Evolutionary conservation across 768 basidiomycete species (phyloP).

Genomic region (Tremella yokohamensis): DNA sequence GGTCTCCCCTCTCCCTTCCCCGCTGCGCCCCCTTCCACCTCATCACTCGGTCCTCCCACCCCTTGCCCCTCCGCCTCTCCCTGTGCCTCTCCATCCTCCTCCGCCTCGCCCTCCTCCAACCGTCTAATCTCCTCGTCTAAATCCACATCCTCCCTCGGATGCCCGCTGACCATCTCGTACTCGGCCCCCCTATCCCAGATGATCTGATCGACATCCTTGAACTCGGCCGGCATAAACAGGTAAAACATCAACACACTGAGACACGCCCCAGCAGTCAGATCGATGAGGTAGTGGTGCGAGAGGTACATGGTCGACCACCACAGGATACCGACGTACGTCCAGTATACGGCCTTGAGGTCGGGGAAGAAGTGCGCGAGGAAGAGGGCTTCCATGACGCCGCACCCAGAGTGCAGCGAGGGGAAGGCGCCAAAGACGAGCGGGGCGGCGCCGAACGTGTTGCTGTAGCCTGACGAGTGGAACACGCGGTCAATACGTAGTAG

Average conservation of each 20-base stretch:
- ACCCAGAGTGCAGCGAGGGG: conserved; percentile 85
- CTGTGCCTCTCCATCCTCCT: conserved; percentile 12
- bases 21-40: background rate
- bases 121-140: conserved; percentile 49
- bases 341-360: conserved; percentile 61
- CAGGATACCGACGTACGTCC: conserved; percentile 77
- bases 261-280: conserved; percentile 89
- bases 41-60: conserved; percentile 23
- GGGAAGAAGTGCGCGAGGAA: conserved; percentile 96
- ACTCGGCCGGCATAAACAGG: conserved; percentile 75
- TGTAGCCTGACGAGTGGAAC: conserved; percentile 73
- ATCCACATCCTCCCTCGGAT: conserved; percentile 14
- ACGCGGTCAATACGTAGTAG: conserved; percentile 86
- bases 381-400: conserved; percentile 85
- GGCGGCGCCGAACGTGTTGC: conserved; percentile 72
- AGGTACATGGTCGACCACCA: conserved; percentile 99
- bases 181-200: conserved; percentile 25
- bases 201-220: conserved; percentile 59
- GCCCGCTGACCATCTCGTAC: conserved; percentile 33
- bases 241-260: conserved; percentile 85
- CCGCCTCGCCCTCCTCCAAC: conserved; percentile 33
- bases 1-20: conserved; percentile 9
- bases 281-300: conserved; percentile 97
- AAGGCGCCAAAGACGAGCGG: conserved; percentile 97
- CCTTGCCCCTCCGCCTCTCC: conserved; percentile 10